These are phyloP conservation scores for Cystobasidium tubakii DNA, from an alignment of 768 basidiomycete species.

Conservation along the genomic window DNA sequence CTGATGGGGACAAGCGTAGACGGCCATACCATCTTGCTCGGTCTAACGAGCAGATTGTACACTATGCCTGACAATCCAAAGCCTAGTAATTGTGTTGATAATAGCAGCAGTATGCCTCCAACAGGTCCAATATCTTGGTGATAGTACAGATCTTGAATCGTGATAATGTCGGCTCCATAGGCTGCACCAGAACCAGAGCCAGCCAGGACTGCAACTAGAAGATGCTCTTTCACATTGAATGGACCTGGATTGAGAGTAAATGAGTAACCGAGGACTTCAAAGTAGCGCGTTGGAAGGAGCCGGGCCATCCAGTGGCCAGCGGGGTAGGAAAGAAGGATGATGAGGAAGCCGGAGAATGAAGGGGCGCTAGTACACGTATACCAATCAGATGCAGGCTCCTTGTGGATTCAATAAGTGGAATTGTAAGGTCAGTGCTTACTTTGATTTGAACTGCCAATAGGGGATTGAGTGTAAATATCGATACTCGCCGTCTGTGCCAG, in stretches of 20 bases:
- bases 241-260: conserved; percentile 45
- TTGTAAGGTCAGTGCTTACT: not conserved
- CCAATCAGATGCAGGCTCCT: too few relatives aligned
- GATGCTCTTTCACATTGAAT: conserved; percentile 46
- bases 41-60: conserved; percentile 42
- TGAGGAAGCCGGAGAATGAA: conserved; percentile 45
- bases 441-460: conserved; percentile 15
- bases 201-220: conserved; percentile 36
- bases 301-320: conserved; percentile 44
- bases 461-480: too few relatives aligned
- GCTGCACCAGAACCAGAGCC: conserved; percentile 39
- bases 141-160: conserved; percentile 47
- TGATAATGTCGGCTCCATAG: conserved; percentile 47
- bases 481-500: too few relatives aligned
- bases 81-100: conserved; percentile 48
- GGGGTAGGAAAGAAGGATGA: conserved; percentile 43
- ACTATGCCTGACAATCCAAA: conserved; percentile 47
- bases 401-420: not conserved
- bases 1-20: conserved; percentile 44
- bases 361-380: conserved; percentile 45
- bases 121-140: conserved; percentile 44
- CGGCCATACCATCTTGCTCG: conserved; percentile 45
- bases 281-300: conserved; percentile 37
- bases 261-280: not conserved
- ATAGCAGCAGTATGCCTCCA: conserved; percentile 41